Evolutionary conservation across 2,329 filamentous ascomycete genomes (phyloP).

Genomic region (Aquanectria penicillioides): DNA sequence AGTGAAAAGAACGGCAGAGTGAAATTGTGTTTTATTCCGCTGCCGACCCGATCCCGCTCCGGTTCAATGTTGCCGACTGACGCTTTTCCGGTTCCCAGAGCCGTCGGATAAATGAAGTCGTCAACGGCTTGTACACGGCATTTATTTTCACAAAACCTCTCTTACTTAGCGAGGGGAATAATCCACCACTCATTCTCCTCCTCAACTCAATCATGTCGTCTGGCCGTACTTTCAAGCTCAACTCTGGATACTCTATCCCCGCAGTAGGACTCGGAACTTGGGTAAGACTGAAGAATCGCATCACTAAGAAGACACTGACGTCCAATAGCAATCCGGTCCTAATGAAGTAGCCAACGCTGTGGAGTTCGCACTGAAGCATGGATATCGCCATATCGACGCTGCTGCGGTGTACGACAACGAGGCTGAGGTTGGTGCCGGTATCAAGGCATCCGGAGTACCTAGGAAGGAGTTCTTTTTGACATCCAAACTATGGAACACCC

Average conservation of each 20-base stretch:
- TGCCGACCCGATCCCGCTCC: no score
- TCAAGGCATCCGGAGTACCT: slow-evolving; percentile 44
- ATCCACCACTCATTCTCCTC: no score
- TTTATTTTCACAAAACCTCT: no score
- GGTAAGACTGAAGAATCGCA: slow-evolving; percentile 35
- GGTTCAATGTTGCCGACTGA: no score
- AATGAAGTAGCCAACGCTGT: slow-evolving; percentile 61
- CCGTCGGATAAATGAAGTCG: no score
- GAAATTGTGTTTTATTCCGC: no score
- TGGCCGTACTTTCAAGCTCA: slow-evolving; percentile 42
- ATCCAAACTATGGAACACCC: slow-evolving; percentile 68
- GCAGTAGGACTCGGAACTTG: slow-evolving; percentile 47
- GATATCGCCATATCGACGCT: slow-evolving; percentile 57
- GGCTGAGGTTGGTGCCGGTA: slow-evolving; percentile 51
- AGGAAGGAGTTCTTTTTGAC: slow-evolving; percentile 57
- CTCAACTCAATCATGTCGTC: slow-evolving; percentile 43
- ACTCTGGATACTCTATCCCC: slow-evolving; percentile 45
- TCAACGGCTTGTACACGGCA: no score
- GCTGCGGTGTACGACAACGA: slow-evolving; percentile 57
- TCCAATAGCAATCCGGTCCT: slow-evolving; percentile 39
- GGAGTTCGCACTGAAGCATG: slow-evolving; percentile 53
- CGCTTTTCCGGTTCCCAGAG: no score
- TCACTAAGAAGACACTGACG: not conserved
- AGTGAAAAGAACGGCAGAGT: no score
- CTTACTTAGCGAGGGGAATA: no score